Evolutionary conservation across 2,329 filamentous ascomycete genomes (phyloP), one percentile per base, ranked within the genome.

Genomic region (Fusarium falciforme): DNA sequence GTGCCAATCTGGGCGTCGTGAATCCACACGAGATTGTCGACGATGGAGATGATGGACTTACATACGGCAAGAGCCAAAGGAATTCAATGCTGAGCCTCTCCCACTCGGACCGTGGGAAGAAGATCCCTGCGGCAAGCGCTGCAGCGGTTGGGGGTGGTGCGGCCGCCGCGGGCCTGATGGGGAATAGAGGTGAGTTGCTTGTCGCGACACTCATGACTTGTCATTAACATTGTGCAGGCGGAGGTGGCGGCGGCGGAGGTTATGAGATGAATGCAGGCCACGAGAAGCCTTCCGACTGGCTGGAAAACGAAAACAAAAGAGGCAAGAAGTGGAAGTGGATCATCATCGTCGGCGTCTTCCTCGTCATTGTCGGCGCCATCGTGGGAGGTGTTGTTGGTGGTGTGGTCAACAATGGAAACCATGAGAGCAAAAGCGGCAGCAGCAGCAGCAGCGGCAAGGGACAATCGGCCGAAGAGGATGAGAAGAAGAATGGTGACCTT

Each of bases 11-110:
- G 5, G 89, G 89, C 42, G 84, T 89, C 2, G 88, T 96, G 68
- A 92, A 98, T 80, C 94, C 95, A 4, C 90, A 93, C 78, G 91
- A 92, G 16, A 95, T 98, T 73, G 89, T 89, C 25, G 95, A 98
- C 80, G 95, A 98, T 79, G 94, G 94, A 31, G 95, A 98, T 78
- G 95, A 97, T 80, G 94, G 93, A 2, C 87, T 96, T 61, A 87
- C 89, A 6, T 91, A 89, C 76, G 84, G 82, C 60, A 83, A 81
- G 52, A 80, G 78, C 42, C 79, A 82, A 80, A 87, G 89, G 68
- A 88, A 86, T 73, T 91, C 92, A 38, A 88, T 92, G 80, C 82
- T 92, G 38, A 90, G 89, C 67, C 83, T 90, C 4, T 86, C 87
- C 10, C 84, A 85, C 42, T 85, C 87, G 25, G 81, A 82, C 44